Evolutionary conservation across 257 asterid species (phyloP).

Genomic region (Henckelia pumila): DNA sequence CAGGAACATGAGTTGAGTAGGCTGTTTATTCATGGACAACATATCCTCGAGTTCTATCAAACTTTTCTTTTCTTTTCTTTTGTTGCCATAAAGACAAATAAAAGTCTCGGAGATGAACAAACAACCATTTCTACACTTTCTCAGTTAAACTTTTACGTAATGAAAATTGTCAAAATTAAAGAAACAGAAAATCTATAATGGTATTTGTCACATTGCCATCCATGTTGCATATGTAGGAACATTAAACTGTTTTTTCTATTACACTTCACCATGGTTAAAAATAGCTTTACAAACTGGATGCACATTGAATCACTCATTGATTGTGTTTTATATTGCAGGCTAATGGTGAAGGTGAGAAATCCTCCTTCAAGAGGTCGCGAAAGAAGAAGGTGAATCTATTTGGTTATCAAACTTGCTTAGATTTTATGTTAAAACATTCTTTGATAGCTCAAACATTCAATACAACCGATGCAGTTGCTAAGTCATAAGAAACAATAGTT

Average conservation of each 20-base stretch:
- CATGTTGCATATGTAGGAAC: not conserved
- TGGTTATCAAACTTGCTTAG: not conserved
- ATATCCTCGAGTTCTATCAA: not conserved
- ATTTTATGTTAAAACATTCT: not conserved
- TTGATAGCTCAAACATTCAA: not conserved
- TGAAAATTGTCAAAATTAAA: not conserved
- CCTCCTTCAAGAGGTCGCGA: constrained; percentile 48
- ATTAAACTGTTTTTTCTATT: not conserved
- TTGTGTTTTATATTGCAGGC: constrained; percentile 32
- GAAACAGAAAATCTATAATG: not conserved
- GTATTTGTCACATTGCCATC: not conserved
- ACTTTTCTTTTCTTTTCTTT: not conserved
- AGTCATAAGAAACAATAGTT: not conserved
- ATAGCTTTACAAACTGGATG: constrained; percentile 1
- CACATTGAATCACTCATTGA: not conserved
- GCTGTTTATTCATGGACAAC: not conserved
- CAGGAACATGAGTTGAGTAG: not conserved
- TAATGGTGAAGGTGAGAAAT: constrained; percentile 33
- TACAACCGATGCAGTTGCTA: not conserved
- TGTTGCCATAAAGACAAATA: not conserved
- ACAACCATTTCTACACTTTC: not conserved
- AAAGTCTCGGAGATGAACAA: not conserved
- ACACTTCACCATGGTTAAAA: constrained; percentile 4
- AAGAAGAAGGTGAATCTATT: constrained; percentile 50
- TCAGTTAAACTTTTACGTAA: not conserved